A percentile compares a stretch with the other conserved stretches of the same genome.
Conservation (phyloP, 176 grass and related monocot species). For the Bolboschoenus planiculmis region DNA sequence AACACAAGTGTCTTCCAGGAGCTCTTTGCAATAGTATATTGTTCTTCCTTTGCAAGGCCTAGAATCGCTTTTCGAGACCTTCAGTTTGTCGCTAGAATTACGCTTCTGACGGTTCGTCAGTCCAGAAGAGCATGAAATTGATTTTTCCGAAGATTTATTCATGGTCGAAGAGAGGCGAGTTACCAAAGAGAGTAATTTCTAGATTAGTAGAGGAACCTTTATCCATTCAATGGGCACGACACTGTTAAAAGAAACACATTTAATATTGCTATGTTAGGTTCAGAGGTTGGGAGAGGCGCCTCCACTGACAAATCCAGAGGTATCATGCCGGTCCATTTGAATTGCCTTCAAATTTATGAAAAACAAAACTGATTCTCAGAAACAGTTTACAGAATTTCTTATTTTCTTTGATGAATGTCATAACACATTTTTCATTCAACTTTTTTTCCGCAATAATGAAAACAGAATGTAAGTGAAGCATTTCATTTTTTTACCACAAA, state of each 20-base stretch:
- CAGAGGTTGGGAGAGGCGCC: conserved; percentile 9
- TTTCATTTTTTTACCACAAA: not conserved
- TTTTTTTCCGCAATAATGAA: not conserved
- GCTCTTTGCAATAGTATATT: conserved; percentile 9
- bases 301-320: conserved; percentile 53
- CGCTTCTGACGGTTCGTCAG: conserved; percentile 6
- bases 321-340: conserved; percentile 46
- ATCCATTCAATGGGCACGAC: conserved; percentile 21
- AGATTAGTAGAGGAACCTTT: conserved; percentile 1
- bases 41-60: conserved; percentile 27
- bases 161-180: conserved; percentile 17
- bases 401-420: conserved; percentile 6
- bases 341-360: conserved; percentile 22
- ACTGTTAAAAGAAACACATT: conserved; percentile 20
- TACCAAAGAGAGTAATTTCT: conserved; percentile 20
- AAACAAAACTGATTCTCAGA: conserved; percentile 14
- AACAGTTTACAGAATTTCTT: not conserved
- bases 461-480: not conserved
- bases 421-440: not conserved
- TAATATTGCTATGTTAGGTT: conserved; percentile 14
- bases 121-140: conserved; percentile 3
- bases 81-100: conserved; percentile 12
- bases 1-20: conserved; percentile 21
- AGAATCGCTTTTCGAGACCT: not conserved
- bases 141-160: conserved; percentile 20